phyloP scores from a whole-genome alignment of 2,329 filamentous ascomycete species.

The Amphichorda felina region DNA sequence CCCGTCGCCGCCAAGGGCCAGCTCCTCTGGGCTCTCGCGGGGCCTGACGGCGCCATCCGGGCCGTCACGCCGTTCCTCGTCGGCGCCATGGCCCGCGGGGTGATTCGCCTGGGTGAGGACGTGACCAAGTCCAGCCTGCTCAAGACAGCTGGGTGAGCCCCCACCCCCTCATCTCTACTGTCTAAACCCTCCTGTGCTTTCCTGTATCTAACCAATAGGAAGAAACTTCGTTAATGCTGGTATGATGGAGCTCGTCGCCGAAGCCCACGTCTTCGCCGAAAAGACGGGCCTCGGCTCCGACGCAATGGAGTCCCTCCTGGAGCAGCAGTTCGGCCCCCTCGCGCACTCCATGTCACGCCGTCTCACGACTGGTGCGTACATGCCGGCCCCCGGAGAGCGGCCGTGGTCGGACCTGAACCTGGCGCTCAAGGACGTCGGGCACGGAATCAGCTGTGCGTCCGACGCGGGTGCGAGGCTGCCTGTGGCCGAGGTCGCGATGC shows the following conservation, averaged over 20 bases:
- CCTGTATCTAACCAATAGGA: neutral
- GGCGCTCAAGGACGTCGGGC: slow-evolving; percentile 38
- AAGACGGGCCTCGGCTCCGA: slow-evolving; percentile 26
- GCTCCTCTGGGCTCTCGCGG: slow-evolving; percentile 33
- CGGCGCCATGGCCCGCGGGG: slow-evolving; percentile 26
- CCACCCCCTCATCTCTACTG: neutral
- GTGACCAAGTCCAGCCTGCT: slow-evolving; percentile 30
- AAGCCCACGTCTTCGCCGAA: slow-evolving; percentile 36
- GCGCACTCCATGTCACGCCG: slow-evolving; percentile 23
- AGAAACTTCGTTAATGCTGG: slow-evolving; percentile 37
- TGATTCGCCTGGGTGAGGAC: slow-evolving; percentile 29
- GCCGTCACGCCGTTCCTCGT: slow-evolving; percentile 24
- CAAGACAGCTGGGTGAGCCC: slow-evolving; percentile 30
- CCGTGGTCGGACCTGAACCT: slow-evolving; percentile 36
- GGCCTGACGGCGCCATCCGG: slow-evolving; percentile 20
- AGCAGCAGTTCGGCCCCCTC: slow-evolving; percentile 24
- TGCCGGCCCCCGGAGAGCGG: slow-evolving; percentile 17
- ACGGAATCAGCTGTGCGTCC: slow-evolving; percentile 30
- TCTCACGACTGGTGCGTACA: slow-evolving; percentile 24
- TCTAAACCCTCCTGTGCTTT: neutral
- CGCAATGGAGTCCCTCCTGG: slow-evolving; percentile 28
- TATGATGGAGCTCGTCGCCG: slow-evolving; percentile 34
- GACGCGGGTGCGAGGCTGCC: slow-evolving; percentile 23
- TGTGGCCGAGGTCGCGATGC: slow-evolving; percentile 28
- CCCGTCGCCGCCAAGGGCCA: slow-evolving; percentile 31